phyloP scores from a whole-genome alignment of 2,329 filamentous ascomycete genomes.

The Graphium sp. region DNA sequence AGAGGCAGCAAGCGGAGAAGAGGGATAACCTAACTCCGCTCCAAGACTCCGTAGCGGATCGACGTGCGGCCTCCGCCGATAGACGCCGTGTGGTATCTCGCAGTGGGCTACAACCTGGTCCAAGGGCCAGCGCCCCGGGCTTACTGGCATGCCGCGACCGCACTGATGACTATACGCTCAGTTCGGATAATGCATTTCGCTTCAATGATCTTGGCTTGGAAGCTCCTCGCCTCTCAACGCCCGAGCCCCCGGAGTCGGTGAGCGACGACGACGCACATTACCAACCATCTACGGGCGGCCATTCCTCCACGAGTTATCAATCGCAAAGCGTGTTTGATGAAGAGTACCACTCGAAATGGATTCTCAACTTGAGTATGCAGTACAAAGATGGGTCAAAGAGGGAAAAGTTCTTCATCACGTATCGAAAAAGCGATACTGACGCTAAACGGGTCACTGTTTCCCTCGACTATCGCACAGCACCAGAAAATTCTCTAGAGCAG shows the following conservation, averaged over 20 bases:
- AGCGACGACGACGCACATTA: slow-evolving; percentile 2
- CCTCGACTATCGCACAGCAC: slow-evolving; percentile 74
- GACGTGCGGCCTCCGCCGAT: slow-evolving; percentile 55
- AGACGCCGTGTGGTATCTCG: slow-evolving; percentile 20
- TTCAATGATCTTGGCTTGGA: no score
- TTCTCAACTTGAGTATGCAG: slow-evolving; percentile 95
- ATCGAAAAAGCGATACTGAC: slow-evolving; percentile 58
- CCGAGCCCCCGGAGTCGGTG: neutral
- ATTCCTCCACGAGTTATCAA: slow-evolving; percentile 17
- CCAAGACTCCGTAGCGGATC: slow-evolving; percentile 45
- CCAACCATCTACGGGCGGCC: neutral
- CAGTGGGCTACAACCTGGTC: slow-evolving; percentile 13
- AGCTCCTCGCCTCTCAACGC: no score
- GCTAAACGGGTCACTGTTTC: slow-evolving; percentile 89
- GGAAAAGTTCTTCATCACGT: slow-evolving; percentile 97
- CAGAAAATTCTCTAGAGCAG: slow-evolving; percentile 66
- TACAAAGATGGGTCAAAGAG: slow-evolving; percentile 84
- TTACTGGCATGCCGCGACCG: no score
- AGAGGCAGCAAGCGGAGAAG: slow-evolving; percentile 66
- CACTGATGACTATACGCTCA: no score
- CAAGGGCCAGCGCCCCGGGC: slow-evolving; percentile 30
- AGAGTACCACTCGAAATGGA: slow-evolving; percentile 82
- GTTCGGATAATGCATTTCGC: no score
- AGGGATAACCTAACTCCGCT: slow-evolving; percentile 56
- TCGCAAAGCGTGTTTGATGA: no score